Percentiles rank a stretch among this genome's conserved stretches.
These are phyloP conservation scores for Phialocephala sp. DNA, from an alignment of 2,329 filamentous ascomycete species.

Conservation along the genomic window DNA sequence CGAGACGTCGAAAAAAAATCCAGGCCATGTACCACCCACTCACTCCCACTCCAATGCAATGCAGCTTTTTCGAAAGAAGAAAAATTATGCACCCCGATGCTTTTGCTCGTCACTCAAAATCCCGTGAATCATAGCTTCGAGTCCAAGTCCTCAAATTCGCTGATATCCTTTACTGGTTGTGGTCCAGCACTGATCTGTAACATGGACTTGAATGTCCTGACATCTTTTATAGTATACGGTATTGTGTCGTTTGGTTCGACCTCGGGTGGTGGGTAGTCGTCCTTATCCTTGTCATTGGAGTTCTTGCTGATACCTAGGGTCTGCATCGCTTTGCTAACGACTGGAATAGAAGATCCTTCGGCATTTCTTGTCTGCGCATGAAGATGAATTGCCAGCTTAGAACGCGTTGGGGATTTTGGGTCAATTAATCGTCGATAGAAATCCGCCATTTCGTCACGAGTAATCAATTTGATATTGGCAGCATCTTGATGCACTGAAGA, in stretches of 20 bases:
- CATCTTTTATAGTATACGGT: constrained; percentile 73
- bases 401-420: constrained; percentile 72
- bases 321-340: constrained; percentile 48
- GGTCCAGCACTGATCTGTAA: constrained; percentile 76
- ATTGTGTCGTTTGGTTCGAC: constrained; percentile 53
- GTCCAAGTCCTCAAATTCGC: constrained; percentile 84
- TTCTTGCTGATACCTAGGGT: constrained; percentile 36
- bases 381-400: constrained; percentile 86
- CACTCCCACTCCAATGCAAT: constrained; percentile 16
- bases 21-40: background rate
- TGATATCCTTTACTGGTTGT: constrained; percentile 74
- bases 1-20: background rate
- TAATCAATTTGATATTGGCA: constrained; percentile 72
- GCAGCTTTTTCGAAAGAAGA: constrained; percentile 17
- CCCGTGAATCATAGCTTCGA: constrained; percentile 66
- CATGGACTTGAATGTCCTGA: constrained; percentile 79
- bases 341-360: constrained; percentile 40
- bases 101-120: background rate
- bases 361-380: constrained; percentile 66
- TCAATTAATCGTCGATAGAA: constrained; percentile 81
- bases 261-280: constrained; percentile 36
- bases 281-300: constrained; percentile 42
- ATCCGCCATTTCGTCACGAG: constrained; percentile 77
- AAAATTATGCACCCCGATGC: constrained; percentile 4
- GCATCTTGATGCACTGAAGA: constrained; percentile 64